Conservation (phyloP, 192 early-diverging fungal species). For the Backusella parvicylindrica region DNA sequence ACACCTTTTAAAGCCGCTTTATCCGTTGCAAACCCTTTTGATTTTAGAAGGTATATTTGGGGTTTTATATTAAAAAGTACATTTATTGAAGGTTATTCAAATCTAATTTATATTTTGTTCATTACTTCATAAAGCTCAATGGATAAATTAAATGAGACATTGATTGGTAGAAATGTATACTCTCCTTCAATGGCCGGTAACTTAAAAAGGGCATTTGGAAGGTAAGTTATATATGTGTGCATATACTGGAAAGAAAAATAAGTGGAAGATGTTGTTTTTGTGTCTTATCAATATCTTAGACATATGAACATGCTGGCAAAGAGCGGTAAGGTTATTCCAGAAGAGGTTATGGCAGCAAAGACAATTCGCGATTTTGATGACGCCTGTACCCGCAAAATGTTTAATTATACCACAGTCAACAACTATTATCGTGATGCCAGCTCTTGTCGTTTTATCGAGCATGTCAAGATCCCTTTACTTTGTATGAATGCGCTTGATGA, state of each 20-base stretch:
- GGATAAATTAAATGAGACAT: slow-evolving; percentile 30
- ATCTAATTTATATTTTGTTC: not conserved
- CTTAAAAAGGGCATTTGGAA: slow-evolving; percentile 39
- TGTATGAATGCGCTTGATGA: slow-evolving; percentile 86
- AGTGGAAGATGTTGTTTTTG: not conserved
- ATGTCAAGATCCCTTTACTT: slow-evolving; percentile 75
- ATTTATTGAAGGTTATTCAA: too few species aligned
- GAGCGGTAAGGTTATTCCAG: slow-evolving; percentile 43
- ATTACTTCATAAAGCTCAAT: slow-evolving; percentile 40
- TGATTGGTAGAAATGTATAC: slow-evolving; percentile 39
- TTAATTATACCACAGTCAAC: slow-evolving; percentile 77
- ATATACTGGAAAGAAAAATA: not conserved
- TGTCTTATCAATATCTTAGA: not conserved
- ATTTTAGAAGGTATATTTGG: slow-evolving; percentile 55
- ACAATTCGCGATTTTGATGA: slow-evolving; percentile 86
- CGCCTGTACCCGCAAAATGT: slow-evolving; percentile 63
- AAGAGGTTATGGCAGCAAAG: slow-evolving; percentile 47
- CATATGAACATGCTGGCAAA: slow-evolving; percentile 43
- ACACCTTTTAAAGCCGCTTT: slow-evolving; percentile 75
- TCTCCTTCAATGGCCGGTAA: slow-evolving; percentile 49
- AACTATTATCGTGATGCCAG: slow-evolving; percentile 78
- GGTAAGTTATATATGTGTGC: slow-evolving; percentile 25
- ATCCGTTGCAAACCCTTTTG: slow-evolving; percentile 86
- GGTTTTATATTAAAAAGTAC: not conserved
- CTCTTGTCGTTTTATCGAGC: slow-evolving; percentile 55